phyloP scores from a whole-genome alignment of 2,329 filamentous ascomycete genomes.

The Proliferodiscus dingleyae region DNA sequence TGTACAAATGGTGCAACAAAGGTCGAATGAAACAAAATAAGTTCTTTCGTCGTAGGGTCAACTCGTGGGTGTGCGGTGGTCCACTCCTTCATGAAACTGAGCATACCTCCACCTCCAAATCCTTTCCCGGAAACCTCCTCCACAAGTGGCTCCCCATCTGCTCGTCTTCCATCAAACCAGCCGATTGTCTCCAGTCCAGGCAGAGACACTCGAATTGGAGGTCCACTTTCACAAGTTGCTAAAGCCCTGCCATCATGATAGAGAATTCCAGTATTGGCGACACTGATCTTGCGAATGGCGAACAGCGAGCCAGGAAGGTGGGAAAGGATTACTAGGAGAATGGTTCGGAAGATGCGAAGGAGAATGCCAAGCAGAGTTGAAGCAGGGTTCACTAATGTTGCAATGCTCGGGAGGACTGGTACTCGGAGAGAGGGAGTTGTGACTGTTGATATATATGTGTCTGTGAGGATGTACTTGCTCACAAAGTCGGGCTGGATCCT shows the following conservation, averaged over 20 bases:
- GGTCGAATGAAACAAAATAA: slow-evolving; percentile 63
- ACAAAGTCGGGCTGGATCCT: slow-evolving; percentile 57
- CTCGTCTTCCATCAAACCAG: slow-evolving; percentile 59
- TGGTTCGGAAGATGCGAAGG: slow-evolving; percentile 49
- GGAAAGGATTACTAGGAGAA: slow-evolving; percentile 53
- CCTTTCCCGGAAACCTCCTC: slow-evolving; percentile 40
- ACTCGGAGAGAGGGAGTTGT: slow-evolving; percentile 42
- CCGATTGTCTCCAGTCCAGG: slow-evolving; percentile 63
- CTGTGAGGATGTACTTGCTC: slow-evolving; percentile 65
- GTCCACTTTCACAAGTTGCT: slow-evolving; percentile 67
- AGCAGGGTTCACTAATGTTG: slow-evolving; percentile 58
- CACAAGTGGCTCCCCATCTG: slow-evolving; percentile 44
- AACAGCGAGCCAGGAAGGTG: slow-evolving; percentile 51
- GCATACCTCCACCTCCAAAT: slow-evolving; percentile 51
- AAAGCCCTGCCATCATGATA: slow-evolving; percentile 66
- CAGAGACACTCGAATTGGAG: slow-evolving; percentile 60
- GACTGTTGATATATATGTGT: slow-evolving; percentile 54
- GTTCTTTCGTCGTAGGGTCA: slow-evolving; percentile 58
- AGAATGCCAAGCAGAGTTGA: slow-evolving; percentile 46
- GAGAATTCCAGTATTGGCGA: slow-evolving; percentile 62
- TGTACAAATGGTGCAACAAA: slow-evolving; percentile 62
- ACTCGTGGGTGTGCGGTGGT: slow-evolving; percentile 66
- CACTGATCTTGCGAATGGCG: slow-evolving; percentile 62
- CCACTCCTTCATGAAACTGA: slow-evolving; percentile 65
- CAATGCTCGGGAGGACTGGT: slow-evolving; percentile 63